Conservation (phyloP, 495 filamentous ascomycete genomes). For the Hyaloscypha hepaticicola region DNA sequence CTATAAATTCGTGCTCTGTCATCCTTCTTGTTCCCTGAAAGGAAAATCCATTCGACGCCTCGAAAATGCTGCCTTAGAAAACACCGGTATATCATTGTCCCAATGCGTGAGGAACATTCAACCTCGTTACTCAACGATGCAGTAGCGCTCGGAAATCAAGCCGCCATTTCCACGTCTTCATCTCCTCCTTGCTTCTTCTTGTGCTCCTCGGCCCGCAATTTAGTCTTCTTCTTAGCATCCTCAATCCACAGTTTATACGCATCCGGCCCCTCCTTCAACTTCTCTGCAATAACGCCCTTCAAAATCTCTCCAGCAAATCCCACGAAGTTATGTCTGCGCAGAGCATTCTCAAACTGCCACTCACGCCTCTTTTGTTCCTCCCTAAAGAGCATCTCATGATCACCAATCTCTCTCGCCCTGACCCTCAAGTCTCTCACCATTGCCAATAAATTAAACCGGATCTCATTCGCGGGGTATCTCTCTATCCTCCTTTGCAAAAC, state of each 20-base stretch:
- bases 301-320: conserved; percentile 90
- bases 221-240: conserved; percentile 68
- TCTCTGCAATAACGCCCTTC: conserved; percentile 74
- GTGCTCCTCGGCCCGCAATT: conserved; percentile 59
- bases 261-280: conserved; percentile 55
- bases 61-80: neutral
- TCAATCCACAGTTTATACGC: conserved; percentile 79
- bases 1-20: neutral
- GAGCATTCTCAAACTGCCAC: conserved; percentile 96
- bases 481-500: conserved; percentile 82
- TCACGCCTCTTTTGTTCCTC: conserved; percentile 82
- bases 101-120: neutral
- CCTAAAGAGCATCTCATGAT: conserved; percentile 69
- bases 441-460: conserved; percentile 93
- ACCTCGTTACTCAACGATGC: neutral
- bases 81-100: neutral
- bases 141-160: conserved; percentile 8
- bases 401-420: conserved; percentile 76
- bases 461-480: conserved; percentile 83
- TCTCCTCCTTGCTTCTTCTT: conserved; percentile 24
- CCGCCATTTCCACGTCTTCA: conserved; percentile 30
- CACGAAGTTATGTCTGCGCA: conserved; percentile 92
- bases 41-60: conserved; percentile 7
- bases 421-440: conserved; percentile 80
- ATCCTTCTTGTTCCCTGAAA: neutral